Conservation (phyloP, 2,329 filamentous ascomycete species). For the Botrytis cinerea region DNA sequence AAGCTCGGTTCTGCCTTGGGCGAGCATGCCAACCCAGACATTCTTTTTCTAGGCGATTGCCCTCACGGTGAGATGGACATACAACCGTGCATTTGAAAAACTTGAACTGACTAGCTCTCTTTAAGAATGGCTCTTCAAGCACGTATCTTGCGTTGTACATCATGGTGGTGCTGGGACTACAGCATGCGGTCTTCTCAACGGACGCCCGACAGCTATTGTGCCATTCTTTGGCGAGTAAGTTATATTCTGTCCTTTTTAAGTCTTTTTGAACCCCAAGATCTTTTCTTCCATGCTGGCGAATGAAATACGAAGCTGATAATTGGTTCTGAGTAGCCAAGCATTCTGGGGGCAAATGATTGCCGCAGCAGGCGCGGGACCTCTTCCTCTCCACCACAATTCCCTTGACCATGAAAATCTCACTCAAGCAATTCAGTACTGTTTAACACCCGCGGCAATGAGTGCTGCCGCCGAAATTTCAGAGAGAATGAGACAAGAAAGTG, state of each 20-base stretch:
- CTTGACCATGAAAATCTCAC: slow-evolving; percentile 64
- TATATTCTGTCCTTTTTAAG: too few species aligned
- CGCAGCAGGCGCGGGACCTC: slow-evolving; percentile 64
- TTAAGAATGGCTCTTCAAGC: slow-evolving; percentile 64
- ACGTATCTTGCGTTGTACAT: slow-evolving; percentile 46
- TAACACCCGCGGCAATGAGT: slow-evolving; percentile 56
- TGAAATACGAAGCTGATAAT: neutral
- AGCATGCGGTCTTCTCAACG: slow-evolving; percentile 70
- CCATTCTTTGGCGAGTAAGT: slow-evolving; percentile 71
- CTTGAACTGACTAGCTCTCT: neutral
- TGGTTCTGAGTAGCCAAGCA: slow-evolving; percentile 50
- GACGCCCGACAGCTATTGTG: slow-evolving; percentile 63
- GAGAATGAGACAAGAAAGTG: slow-evolving; percentile 57
- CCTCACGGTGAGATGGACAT: slow-evolving; percentile 59
- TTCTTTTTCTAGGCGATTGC: slow-evolving; percentile 72
- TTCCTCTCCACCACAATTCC: slow-evolving; percentile 67
- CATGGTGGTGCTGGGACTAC: slow-evolving; percentile 48
- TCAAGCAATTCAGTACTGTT: slow-evolving; percentile 69
- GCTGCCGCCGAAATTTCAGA: slow-evolving; percentile 61
- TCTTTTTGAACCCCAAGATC: too few species aligned
- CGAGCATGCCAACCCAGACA: slow-evolving; percentile 55
- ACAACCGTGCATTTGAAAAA: neutral
- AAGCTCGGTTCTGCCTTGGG: too few species aligned
- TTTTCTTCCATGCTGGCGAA: neutral
- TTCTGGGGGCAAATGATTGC: slow-evolving; percentile 77